phyloP scores from a whole-genome alignment of 2,329 filamentous ascomycete species.

The Ramularia collo-cygni region DNA sequence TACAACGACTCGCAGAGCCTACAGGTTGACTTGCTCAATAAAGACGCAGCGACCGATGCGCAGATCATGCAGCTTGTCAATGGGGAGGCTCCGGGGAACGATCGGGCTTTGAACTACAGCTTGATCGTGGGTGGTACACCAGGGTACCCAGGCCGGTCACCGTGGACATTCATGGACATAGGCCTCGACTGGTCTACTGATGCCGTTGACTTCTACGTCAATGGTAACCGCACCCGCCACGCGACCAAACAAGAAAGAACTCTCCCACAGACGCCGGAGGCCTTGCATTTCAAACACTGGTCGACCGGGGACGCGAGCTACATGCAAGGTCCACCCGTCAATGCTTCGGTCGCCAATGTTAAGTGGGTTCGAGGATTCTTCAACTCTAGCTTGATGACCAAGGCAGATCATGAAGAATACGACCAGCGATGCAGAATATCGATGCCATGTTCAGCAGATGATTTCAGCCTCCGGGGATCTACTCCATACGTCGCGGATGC shows the following conservation, averaged over 20 bases:
- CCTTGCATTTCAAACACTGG: constrained; percentile 44
- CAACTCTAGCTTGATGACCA: constrained; percentile 40
- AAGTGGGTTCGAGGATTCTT: constrained; percentile 45
- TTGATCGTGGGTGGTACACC: constrained; percentile 24
- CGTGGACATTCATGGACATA: constrained; percentile 42
- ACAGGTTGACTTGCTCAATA: constrained; percentile 42
- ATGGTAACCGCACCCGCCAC: constrained; percentile 17
- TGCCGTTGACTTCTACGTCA: constrained; percentile 39
- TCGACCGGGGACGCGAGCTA: constrained; percentile 39
- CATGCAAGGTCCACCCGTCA: constrained; percentile 40
- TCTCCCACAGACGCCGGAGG: constrained; percentile 37
- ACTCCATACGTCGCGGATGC: constrained; percentile 17
- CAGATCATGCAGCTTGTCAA: constrained; percentile 19
- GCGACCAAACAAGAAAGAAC: constrained; percentile 28
- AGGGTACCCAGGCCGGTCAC: constrained; percentile 29
- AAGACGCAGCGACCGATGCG: constrained; percentile 24
- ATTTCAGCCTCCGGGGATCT: constrained; percentile 22
- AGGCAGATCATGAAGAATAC: constrained; percentile 13
- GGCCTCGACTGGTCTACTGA: constrained; percentile 44
- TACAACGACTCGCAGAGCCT: constrained; percentile 41
- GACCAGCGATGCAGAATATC: constrained; percentile 11
- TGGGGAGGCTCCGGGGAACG: constrained; percentile 15
- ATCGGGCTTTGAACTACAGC: constrained; percentile 37
- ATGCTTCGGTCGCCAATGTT: constrained; percentile 36
- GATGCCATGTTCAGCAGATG: constrained; percentile 24